Conservation (phyloP, 1,284 basidiomycete genomes). For the Meira miltonrushii region DNA sequence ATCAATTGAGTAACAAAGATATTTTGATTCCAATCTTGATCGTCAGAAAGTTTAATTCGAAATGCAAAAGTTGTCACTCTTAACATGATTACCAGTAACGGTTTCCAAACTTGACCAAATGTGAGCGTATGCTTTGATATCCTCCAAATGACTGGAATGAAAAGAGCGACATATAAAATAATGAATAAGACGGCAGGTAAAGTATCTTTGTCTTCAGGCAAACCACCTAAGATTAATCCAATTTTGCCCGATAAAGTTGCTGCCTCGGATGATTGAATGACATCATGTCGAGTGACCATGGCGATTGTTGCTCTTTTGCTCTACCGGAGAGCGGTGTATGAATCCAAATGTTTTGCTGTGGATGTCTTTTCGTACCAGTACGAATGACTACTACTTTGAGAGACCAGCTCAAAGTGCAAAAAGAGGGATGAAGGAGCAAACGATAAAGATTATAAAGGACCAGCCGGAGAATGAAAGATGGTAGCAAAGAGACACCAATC, state of each 20-base stretch:
- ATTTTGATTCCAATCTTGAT: slow-evolving; percentile 2
- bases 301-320: too few species aligned
- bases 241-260: background rate
- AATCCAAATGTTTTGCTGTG: too few species aligned
- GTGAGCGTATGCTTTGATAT: background rate
- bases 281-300: too few species aligned
- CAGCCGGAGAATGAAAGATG: too few species aligned
- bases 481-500: too few species aligned
- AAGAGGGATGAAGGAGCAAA: too few species aligned
- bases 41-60: slow-evolving; percentile 7
- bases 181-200: background rate
- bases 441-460: too few species aligned
- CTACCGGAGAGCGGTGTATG: too few species aligned
- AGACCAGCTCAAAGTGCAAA: too few species aligned
- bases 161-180: background rate
- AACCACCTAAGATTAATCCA: slow-evolving; percentile 6
- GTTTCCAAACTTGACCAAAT: slow-evolving; percentile 5
- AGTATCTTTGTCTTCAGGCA: slow-evolving; percentile 1
- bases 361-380: too few species aligned
- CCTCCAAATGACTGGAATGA: slow-evolving; percentile 7
- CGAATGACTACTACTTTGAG: too few species aligned
- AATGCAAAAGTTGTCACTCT: slow-evolving; percentile 2
- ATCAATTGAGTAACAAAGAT: slow-evolving; percentile 4
- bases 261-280: too few species aligned
- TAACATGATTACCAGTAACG: slow-evolving; percentile 1